Base-by-base conservation (phyloP, 73 alveolate species). In the Halteria grandinella region DNA sequence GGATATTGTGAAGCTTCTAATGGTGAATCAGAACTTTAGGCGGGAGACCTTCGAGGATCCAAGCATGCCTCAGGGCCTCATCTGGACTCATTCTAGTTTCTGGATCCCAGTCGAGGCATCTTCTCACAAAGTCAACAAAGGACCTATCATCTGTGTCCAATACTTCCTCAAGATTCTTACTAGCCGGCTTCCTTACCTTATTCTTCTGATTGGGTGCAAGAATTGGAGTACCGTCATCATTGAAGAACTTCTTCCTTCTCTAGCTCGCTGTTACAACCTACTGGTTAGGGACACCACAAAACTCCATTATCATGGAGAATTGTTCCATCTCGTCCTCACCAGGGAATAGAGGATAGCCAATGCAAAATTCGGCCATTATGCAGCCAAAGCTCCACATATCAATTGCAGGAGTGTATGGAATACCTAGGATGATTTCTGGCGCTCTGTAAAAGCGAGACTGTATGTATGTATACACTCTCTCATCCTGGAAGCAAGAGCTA, bases 351-450 rank as follows among this genome's bases (percentile, higher is more conserved):
- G 98, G 98, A 71, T 75, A 93, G 20, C 95, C 95, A 15, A 72
- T 69, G 39, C 77, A 64, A 23, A 88, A 69, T 77, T 88, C 95
- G 12, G 86, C 91, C 64, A 71, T 66, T 11, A 66, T 66, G 69
- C 99, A 95, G 17, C 95, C 99, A 60, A 94, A 91, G 52, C 97
- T 89, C 98, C 99, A 95, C 93, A 95, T 95, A 87, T 95, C 99
- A 33, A 94, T 95, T 14, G 91, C 84, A 23, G 90, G 83, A 18
- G 97, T 92, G 76, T 95, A 95, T 21, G 93, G 92, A 48, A 94
- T 82, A 10, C 99, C 99, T 41, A 95, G 91, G 32, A 70, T 70
- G 48, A 70, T 70, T 25, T 74, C 79, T 12, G 88, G 88, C 2
- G 88, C 88, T 60, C 88, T 59, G 52, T 75, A 75, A 24, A 75